A percentile compares a stretch with the other conserved stretches of the same genome.
Conservation (phyloP, 2,329 filamentous ascomycete species). For the Cordyceps javanica region DNA sequence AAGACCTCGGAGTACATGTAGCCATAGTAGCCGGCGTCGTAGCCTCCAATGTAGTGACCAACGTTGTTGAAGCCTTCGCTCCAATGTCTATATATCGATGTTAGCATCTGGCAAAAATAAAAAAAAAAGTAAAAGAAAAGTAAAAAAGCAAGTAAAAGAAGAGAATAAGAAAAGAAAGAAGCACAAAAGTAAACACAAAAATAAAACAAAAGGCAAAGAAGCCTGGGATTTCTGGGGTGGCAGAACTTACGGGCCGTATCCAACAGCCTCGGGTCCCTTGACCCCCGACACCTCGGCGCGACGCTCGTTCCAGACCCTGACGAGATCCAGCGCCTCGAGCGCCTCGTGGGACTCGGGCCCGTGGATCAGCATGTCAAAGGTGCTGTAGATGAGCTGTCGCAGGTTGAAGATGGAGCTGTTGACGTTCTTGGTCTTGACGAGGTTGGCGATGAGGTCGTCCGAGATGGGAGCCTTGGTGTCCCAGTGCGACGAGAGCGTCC, state of each 20-base stretch:
- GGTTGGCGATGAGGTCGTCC: constrained; percentile 39
- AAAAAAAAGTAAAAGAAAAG: too few relatives aligned
- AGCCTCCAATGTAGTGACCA: constrained; percentile 76
- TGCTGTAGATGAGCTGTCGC: constrained; percentile 8
- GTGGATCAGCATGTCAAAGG: constrained; percentile 76
- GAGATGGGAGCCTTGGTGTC: constrained; percentile 35
- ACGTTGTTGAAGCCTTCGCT: constrained; percentile 75
- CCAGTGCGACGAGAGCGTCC: constrained; percentile 43
- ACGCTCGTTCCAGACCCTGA: constrained; percentile 64
- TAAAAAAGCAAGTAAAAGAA: background rate
- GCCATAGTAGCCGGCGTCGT: constrained; percentile 65
- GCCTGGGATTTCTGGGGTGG: too few relatives aligned
- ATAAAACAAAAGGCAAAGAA: background rate
- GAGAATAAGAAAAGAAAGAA: too few relatives aligned
- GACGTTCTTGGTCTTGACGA: constrained; percentile 44
- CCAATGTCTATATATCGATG: constrained; percentile 46
- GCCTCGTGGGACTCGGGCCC: constrained; percentile 60
- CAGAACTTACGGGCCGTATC: constrained; percentile 44
- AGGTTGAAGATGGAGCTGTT: constrained; percentile 44
- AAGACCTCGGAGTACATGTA: constrained; percentile 64
- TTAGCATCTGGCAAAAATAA: background rate
- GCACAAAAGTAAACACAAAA: too few relatives aligned
- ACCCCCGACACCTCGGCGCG: constrained; percentile 66
- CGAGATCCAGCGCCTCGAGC: constrained; percentile 57
- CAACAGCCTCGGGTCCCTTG: constrained; percentile 65